Base-by-base conservation (phyloP, 2,329 filamentous ascomycete species). In the Coniochaeta sp. region DNA sequence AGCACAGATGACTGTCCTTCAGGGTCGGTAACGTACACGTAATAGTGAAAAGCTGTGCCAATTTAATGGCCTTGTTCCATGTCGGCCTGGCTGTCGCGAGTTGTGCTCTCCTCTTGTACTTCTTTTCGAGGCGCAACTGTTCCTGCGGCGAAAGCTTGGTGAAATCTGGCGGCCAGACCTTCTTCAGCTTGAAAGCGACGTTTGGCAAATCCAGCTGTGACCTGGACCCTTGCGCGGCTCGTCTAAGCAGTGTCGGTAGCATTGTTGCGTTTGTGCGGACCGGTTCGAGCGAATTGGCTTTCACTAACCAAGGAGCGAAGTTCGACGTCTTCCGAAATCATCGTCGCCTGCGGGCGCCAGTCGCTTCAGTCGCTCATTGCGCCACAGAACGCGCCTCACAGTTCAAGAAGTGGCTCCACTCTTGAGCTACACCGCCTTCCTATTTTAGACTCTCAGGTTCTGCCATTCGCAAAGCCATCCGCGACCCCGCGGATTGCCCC, bases 111-210 rank as follows among this genome's bases (percentile, higher is more conserved):
- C 90, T 81, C 74, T 91, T 89, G 75, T 89, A 93, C 70, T 89
- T 87, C 72, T 89, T 86, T 77, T 93, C 90, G 67, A 91, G 87
- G 50, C 86, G 82, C 70, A 93, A 89, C 73, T 93, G 87, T 69
- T 92, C 85, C 72, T 89, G 89, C 55, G 80, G 76, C 40, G 85
- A 85, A 62, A 93, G 81, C 69, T 84, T 82, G 63, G 80, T 76
- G 73, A 93, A 89, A 73, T 92, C 86, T 14, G 90, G 90, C 61
- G 90, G 90, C 90, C 90, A 93, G 64, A 84, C 77, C 70, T 88
- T 89, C 74, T 89, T 88, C 57, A 86, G 83, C 68, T 78, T 83
- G 75, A 84, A 87, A 62, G 58, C n/a, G 17, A 61, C 36, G 56
- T 66, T 67, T 6, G 71, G 56, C n/a, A 58, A 26, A 22, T 58